Evolutionary conservation across 768 basidiomycete species (phyloP), one percentile per base, ranked within the genome.

Genomic region (Mycena leptocephala): DNA sequence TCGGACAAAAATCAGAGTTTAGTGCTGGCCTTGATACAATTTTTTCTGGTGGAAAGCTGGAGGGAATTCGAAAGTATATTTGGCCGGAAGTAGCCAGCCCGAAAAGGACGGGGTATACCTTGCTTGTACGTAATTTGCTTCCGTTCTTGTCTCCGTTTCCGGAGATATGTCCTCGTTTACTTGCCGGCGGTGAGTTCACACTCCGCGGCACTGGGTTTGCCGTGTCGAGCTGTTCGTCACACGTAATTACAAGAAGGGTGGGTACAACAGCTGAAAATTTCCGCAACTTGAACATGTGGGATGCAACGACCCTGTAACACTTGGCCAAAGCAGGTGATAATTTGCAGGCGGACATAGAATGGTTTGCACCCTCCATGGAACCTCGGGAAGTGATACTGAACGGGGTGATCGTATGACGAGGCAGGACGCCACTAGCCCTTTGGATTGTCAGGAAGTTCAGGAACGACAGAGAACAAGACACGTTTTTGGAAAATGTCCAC

Each of bases 351-450:
- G 58, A 39, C 46, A 28, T 67, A 28, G 58, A 55, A 11, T 33
- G 30, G 14, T 43, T 28, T 56, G 58, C 2, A 16, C 3, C 10
- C 1, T 39, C 75, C 70, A 72, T 71, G 75, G 70, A 35, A 33
- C 70, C 70, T 72, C 70, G 75, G 69, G 35, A 65, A 5, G 24
- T 9, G 51, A 30, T 11, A n/a, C 13, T 65, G 41, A 13, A 46
- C 43, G 43, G 32, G n/a, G 7, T 20, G 64, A 46, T 7, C 51
- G 41, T 73, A 48, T 61, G 65, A 69, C 59, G 58, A 35, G 37
- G 56, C 3, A 20, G 13, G 28, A n/a, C 75, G 75, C 75, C 75
- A 76, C 75, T 76, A 72, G 75, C 75, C 75, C 70, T 71, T 76
- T 6, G 64, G 69, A 71, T 59, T 76, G 64, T 76, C 59, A 67